Evolutionary conservation across 2,329 filamentous ascomycete genomes (phyloP).

Genomic region (Trichoderma sp.): DNA sequence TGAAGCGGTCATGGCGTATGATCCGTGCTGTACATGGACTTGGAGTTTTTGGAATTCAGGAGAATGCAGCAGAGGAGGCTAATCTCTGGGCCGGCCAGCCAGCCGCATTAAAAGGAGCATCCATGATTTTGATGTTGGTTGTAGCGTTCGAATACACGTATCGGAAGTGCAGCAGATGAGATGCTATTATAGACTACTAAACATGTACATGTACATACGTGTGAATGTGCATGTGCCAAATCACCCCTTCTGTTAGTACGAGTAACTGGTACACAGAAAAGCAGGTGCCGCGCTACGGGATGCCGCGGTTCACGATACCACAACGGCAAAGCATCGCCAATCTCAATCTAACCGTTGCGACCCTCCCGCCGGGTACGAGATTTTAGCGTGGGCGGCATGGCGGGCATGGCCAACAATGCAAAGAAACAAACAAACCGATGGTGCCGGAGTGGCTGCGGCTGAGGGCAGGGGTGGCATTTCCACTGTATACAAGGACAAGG

Average conservation of each 20-base stretch:
- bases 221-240: background rate
- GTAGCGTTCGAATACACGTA: background rate
- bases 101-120: background rate
- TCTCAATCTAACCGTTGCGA: background rate
- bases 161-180: background rate
- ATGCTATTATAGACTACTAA: background rate
- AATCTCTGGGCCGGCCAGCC: background rate
- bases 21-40: background rate
- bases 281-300: background rate
- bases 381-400: background rate
- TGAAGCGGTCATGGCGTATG: background rate
- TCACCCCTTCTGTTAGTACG: background rate
- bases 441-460: conserved; percentile 16
- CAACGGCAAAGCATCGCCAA: background rate
- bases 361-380: background rate
- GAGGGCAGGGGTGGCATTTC: conserved; percentile 1
- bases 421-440: background rate
- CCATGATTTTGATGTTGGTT: background rate
- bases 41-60: background rate
- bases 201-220: too few species aligned
- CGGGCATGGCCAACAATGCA: background rate
- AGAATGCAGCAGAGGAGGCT: background rate
- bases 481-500: conserved; percentile 1
- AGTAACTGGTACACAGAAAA: background rate
- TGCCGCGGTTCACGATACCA: background rate